Evolutionary conservation across 148 eudicot species (phyloP), one percentile per base, ranked within the genome.

Genomic region (Limonium bicolor): DNA sequence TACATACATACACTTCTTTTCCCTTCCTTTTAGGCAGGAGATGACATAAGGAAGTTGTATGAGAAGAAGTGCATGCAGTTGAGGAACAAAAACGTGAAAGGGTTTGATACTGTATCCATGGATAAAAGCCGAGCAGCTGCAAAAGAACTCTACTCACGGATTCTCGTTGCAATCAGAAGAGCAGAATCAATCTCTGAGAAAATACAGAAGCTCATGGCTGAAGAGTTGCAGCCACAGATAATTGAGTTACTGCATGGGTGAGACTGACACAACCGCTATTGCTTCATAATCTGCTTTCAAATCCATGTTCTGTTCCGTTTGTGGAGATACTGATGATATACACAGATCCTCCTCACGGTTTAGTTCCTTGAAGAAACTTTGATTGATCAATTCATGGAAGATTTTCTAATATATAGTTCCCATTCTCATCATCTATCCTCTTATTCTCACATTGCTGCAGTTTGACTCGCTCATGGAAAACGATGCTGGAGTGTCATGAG

Each of bases 161-260:
- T 90, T 53, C 27, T 85, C 55, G 99, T 90, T 50, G 82, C 94
- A 27, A 78, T 90, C 31, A 77, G 95, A 36, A 72, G 95, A 67
- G 95, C 95, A 4, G 94, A 90, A 60, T 78, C 95, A 9, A 80
- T 90, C 41, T 80, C 99, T 16, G 59, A 69, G 53, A 71, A 58
- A 48, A 90, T 90, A 38, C 95, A 90, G 54, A 84, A 80, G 42
- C 75, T 90, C 37, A 68, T 75, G 50, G 87, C 73, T 56, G 93
- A 85, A 46, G 99, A 90, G 34, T 60, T 90, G 24, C 80, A 78
- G 28, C 99, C 99, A 17, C 95, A 90, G 53, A 76, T 90, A 42
- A 51, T 58, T 56, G 99, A 84, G 62, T 62, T 90, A 11, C 59
- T 90, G 54, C 85, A 85, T 59, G 99, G 99, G 99, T 90, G 80